phyloP scores from a whole-genome alignment of 2,329 filamentous ascomycete species.

The Aspergillus tanneri region DNA sequence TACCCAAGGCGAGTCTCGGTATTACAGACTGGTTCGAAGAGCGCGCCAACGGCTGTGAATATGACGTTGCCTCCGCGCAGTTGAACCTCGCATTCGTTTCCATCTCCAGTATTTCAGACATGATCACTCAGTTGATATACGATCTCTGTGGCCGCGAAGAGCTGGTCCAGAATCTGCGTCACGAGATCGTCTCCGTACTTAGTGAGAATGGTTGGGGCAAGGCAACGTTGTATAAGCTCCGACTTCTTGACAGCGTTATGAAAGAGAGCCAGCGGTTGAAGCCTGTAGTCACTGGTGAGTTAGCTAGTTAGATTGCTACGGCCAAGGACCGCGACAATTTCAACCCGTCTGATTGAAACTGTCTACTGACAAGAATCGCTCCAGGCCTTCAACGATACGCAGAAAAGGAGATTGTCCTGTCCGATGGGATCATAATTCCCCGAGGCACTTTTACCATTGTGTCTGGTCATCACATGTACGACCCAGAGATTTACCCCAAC shows the following conservation, averaged over 20 bases:
- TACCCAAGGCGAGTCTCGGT: conserved; percentile 14
- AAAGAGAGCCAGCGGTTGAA: conserved; percentile 41
- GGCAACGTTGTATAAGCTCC: conserved; percentile 39
- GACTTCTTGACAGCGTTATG: conserved; percentile 44
- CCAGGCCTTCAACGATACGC: too few relatives aligned
- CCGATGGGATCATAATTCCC: too few relatives aligned
- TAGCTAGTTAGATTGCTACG: too few relatives aligned
- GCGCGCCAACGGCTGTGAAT: conserved; percentile 19
- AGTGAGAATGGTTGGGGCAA: conserved; percentile 32
- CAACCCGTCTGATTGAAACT: too few relatives aligned
- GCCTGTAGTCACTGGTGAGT: too few relatives aligned
- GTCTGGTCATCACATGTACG: too few relatives aligned
- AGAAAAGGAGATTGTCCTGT: too few relatives aligned
- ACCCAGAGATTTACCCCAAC: too few relatives aligned
- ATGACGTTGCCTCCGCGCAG: conserved; percentile 21
- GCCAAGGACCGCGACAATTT: too few relatives aligned
- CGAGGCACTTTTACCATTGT: too few relatives aligned
- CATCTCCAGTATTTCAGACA: conserved; percentile 26
- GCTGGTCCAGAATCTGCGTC: conserved; percentile 15
- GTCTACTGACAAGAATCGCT: too few relatives aligned
- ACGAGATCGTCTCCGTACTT: conserved; percentile 21
- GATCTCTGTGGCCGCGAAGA: conserved; percentile 17
- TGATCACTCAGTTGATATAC: conserved; percentile 23
- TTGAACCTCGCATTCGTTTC: conserved; percentile 22
- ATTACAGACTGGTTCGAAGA: conserved; percentile 29